Evolutionary conservation across 768 basidiomycete genomes (phyloP).

Genomic region (Lactarius trivialis): DNA sequence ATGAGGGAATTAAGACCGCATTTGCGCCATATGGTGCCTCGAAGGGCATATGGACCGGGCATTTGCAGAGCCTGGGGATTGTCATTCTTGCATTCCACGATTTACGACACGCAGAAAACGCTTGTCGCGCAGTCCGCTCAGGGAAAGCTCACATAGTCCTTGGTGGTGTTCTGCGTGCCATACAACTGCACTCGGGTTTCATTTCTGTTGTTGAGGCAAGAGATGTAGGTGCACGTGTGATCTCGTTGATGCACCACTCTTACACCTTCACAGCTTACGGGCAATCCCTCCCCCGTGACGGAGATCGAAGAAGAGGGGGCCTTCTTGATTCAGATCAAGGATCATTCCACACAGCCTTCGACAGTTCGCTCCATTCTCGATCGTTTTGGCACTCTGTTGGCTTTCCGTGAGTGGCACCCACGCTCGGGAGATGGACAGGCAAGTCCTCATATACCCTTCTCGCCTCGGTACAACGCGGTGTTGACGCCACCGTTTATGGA

Average conservation of each 20-base stretch:
- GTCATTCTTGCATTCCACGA: slow-evolving; percentile 23
- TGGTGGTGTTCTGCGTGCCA: slow-evolving; percentile 5
- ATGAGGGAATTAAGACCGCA: slow-evolving; percentile 18
- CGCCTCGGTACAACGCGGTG: not conserved
- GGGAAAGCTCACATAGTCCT: slow-evolving; percentile 12
- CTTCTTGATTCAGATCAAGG: slow-evolving; percentile 20
- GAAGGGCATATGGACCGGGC: slow-evolving; percentile 23
- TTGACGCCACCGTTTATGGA: slow-evolving; percentile 17
- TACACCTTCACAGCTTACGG: slow-evolving; percentile 13
- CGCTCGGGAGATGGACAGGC: slow-evolving; percentile 20
- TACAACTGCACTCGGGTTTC: slow-evolving; percentile 20
- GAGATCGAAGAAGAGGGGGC: slow-evolving; percentile 23
- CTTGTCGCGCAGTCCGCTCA: slow-evolving; percentile 17
- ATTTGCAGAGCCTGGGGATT: slow-evolving; percentile 17
- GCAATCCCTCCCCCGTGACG: slow-evolving; percentile 19
- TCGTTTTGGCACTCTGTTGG: slow-evolving; percentile 19
- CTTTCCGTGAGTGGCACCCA: slow-evolving; percentile 17
- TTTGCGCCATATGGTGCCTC: slow-evolving; percentile 19
- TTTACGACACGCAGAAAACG: slow-evolving; percentile 19
- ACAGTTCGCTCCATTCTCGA: slow-evolving; percentile 18
- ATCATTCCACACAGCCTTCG: slow-evolving; percentile 10
- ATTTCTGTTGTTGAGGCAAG: slow-evolving; percentile 21
- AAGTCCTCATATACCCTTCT: slow-evolving; percentile 3
- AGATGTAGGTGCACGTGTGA: slow-evolving; percentile 15
- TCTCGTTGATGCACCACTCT: not conserved